A percentile compares a stretch with the other conserved stretches of the same genome.
phyloP scores from a whole-genome alignment of 1,139 yeast species.

The Kodamaea sp. region DNA sequence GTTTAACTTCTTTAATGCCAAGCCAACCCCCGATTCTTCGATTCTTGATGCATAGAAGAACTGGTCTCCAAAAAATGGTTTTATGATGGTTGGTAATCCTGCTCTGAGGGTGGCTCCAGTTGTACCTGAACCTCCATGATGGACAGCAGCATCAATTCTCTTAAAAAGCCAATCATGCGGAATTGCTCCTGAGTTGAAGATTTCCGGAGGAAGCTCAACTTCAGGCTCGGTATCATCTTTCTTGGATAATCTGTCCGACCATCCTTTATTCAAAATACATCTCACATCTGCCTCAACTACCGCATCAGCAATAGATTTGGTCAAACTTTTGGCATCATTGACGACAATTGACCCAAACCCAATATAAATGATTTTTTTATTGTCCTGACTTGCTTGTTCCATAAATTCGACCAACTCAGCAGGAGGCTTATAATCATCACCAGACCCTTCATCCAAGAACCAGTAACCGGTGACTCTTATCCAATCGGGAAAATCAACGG shows the following conservation, averaged over 20 bases:
- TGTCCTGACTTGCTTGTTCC: conserved; percentile 56
- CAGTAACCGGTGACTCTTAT: conserved; percentile 93
- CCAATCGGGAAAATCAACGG: conserved; percentile 94
- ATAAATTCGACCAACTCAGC: conserved; percentile 60
- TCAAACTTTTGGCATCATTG: conserved; percentile 73
- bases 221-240: conserved; percentile 42
- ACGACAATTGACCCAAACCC: conserved; percentile 98
- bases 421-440: conserved; percentile 64
- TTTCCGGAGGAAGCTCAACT: conserved; percentile 63
- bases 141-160: conserved; percentile 88
- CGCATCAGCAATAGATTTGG: conserved; percentile 76
- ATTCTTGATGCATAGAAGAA: conserved; percentile 85
- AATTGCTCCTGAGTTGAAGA: conserved; percentile 67
- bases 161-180: conserved; percentile 97
- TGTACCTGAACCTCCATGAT: conserved; percentile 97
- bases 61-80: conserved; percentile 97
- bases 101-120: conserved; percentile 89
- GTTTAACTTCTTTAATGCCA: conserved; percentile 68
- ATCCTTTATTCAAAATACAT: conserved; percentile 88
- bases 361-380: conserved; percentile 77
- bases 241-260: conserved; percentile 74
- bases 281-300: conserved; percentile 78
- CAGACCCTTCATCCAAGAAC: conserved; percentile 77
- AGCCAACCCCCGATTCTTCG: conserved; percentile 89
- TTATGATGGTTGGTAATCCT: conserved; percentile 86